These are phyloP conservation scores for Castanopsis chinensis DNA, from an alignment of 306 rosid genomes.

Conservation along the genomic window DNA sequence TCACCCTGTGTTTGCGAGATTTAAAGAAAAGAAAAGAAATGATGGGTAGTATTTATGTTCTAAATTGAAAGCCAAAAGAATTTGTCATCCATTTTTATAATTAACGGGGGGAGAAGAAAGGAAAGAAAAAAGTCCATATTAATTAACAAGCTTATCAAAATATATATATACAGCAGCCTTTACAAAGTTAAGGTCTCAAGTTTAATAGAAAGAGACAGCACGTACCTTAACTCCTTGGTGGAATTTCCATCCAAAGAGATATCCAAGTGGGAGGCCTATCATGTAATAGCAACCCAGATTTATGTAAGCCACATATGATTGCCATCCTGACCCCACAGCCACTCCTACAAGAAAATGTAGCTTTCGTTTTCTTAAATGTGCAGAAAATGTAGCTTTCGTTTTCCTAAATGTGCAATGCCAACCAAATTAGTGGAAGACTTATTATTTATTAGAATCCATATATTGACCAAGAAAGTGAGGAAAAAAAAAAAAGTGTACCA, in stretches of 20 bases:
- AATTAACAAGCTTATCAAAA: too few species aligned
- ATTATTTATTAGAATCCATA: not conserved
- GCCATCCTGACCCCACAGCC: constrained; percentile 98
- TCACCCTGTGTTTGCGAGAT: too few species aligned
- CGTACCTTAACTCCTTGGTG: constrained; percentile 71
- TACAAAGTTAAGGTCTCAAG: not conserved
- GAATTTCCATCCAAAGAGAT: constrained; percentile 67
- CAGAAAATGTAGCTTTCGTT: not conserved
- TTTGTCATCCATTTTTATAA: too few species aligned
- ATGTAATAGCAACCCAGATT: constrained; percentile 79
- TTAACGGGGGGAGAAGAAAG: too few species aligned
- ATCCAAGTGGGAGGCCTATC: constrained; percentile 74
- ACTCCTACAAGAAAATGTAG: constrained; percentile 39
- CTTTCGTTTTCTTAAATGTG: too few species aligned
- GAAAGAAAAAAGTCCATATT: too few species aligned
- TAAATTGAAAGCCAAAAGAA: too few species aligned
- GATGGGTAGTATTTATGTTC: too few species aligned
- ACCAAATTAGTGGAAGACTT: too few species aligned
- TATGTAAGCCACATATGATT: constrained; percentile 76
- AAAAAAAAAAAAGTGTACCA: constrained; percentile 25
- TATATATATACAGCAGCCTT: too few species aligned
- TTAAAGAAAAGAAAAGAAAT: too few species aligned
- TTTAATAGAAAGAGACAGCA: not conserved
- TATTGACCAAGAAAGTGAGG: not conserved
- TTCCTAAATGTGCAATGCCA: too few species aligned